Evolutionary conservation across 352 stramenopile species (phyloP).

Genomic region (Phytophthora sp.): DNA sequence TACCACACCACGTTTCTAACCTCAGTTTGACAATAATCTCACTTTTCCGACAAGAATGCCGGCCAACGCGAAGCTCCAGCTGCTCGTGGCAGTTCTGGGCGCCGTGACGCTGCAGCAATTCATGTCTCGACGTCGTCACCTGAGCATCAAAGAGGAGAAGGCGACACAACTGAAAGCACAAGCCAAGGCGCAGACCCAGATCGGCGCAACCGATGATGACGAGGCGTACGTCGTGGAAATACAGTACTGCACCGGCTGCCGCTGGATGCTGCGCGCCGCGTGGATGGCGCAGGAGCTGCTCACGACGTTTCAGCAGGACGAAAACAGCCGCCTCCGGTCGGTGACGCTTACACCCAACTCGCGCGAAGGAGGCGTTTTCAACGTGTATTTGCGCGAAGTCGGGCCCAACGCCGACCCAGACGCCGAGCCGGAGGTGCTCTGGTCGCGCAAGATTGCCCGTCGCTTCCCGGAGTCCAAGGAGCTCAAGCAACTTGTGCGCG

Average conservation of each 20-base stretch:
- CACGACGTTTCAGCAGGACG: constrained; percentile 90
- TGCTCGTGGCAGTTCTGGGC: constrained; percentile 34
- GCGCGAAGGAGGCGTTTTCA: constrained; percentile 65
- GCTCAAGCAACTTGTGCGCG: constrained; percentile 92
- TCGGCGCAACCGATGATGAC: constrained; percentile 1
- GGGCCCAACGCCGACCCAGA: constrained; percentile 36
- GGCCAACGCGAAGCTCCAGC: constrained; percentile 29
- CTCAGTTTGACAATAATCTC: constrained; percentile 8
- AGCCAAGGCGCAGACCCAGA: neutral
- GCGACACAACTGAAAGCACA: constrained; percentile 15
- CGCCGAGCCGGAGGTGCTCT: constrained; percentile 72
- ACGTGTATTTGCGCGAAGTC: constrained; percentile 61
- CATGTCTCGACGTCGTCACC: constrained; percentile 22
- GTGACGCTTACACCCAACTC: constrained; percentile 73
- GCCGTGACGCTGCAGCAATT: constrained; percentile 58
- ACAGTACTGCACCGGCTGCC: constrained; percentile 92
- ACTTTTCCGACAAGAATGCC: constrained; percentile 27
- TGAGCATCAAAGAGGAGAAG: constrained; percentile 7
- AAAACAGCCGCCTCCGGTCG: constrained; percentile 48
- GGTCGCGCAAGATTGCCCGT: constrained; percentile 81
- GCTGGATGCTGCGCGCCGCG: constrained; percentile 88
- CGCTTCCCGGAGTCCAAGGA: constrained; percentile 93
- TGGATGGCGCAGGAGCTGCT: constrained; percentile 94
- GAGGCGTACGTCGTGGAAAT: constrained; percentile 84
- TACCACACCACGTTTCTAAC: neutral